phyloP scores from a whole-genome alignment of 2,329 filamentous ascomycete species.

The Colletotrichum eremochloae region DNA sequence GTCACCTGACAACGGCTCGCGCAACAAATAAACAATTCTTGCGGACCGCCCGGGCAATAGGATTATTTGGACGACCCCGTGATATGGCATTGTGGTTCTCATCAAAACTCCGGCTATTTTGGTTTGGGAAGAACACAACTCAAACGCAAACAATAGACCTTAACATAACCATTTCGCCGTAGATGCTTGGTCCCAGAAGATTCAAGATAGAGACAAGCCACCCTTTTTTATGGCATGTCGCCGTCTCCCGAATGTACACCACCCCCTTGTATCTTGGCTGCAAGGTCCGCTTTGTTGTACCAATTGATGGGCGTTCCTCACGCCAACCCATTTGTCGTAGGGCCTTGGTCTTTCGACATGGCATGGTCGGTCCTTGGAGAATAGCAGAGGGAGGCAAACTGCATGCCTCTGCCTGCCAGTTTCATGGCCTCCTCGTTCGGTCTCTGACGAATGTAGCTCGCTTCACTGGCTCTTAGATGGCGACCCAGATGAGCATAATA shows the following conservation, averaged over 20 bases:
- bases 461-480: slow-evolving; percentile 58
- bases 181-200: slow-evolving; percentile 2
- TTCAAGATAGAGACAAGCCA: not conserved
- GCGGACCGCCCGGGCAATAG: not conserved
- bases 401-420: not conserved
- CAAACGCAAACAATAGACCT: slow-evolving; percentile 31
- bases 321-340: not conserved
- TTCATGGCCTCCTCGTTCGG: slow-evolving; percentile 41
- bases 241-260: not conserved
- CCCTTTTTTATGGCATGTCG: not conserved
- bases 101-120: slow-evolving; percentile 40
- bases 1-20: not conserved
- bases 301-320: not conserved
- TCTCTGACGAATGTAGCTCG: slow-evolving; percentile 15
- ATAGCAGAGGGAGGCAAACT: not conserved
- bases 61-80: not conserved
- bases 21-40: slow-evolving; percentile 11
- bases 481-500: slow-evolving; percentile 84
- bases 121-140: slow-evolving; percentile 22
- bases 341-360: not conserved
- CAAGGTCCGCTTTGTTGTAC: not conserved
- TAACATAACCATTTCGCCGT: slow-evolving; percentile 19
- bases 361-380: not conserved
- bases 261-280: not conserved
- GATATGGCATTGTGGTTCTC: slow-evolving; percentile 14